Percentiles rank a stretch among this genome's conserved stretches.
These are phyloP conservation scores for Breynia disticha DNA, from an alignment of 441 rosid genomes.

Conservation along the genomic window DNA sequence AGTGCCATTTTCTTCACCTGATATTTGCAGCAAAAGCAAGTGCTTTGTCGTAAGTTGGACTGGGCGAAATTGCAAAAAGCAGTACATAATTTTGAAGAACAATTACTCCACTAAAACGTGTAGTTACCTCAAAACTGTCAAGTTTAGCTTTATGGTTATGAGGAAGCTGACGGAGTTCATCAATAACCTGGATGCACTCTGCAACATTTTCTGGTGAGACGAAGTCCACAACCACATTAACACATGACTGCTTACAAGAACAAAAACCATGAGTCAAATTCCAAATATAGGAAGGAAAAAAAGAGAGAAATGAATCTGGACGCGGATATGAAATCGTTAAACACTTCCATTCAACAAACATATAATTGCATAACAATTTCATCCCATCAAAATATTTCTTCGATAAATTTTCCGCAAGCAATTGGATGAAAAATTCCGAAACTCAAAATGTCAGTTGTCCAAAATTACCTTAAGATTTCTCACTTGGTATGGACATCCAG, in stretches of 20 bases:
- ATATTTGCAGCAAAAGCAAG: constrained; percentile 12
- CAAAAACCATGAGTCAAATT: neutral
- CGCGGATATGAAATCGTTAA: too few relatives aligned
- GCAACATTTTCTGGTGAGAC: constrained; percentile 77
- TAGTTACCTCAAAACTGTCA: constrained; percentile 61
- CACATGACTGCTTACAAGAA: constrained; percentile 56
- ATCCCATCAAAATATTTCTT: too few relatives aligned
- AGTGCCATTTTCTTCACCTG: constrained; percentile 92
- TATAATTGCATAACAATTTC: too few relatives aligned
- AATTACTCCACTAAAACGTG: neutral
- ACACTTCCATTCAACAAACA: too few relatives aligned
- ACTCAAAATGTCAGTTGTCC: too few relatives aligned
- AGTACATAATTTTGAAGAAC: constrained; percentile 2
- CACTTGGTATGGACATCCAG: constrained; percentile 94
- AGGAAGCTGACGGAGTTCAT: constrained; percentile 72
- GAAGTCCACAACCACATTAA: constrained; percentile 77
- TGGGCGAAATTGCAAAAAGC: neutral
- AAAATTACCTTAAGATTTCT: constrained; percentile 63
- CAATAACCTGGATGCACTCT: constrained; percentile 51
- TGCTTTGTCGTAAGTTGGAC: too few relatives aligned
- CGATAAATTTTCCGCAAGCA: too few relatives aligned
- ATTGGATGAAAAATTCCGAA: too few relatives aligned
- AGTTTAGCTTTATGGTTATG: constrained; percentile 53
- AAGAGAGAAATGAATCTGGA: too few relatives aligned
- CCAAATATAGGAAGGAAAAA: too few relatives aligned